A percentile compares a stretch with the other conserved stretches of the same genome.
These are phyloP conservation scores for Pseudonitzschia delicatissima DNA, from an alignment of 108 stramenopile genomes.

Conservation along the genomic window DNA sequence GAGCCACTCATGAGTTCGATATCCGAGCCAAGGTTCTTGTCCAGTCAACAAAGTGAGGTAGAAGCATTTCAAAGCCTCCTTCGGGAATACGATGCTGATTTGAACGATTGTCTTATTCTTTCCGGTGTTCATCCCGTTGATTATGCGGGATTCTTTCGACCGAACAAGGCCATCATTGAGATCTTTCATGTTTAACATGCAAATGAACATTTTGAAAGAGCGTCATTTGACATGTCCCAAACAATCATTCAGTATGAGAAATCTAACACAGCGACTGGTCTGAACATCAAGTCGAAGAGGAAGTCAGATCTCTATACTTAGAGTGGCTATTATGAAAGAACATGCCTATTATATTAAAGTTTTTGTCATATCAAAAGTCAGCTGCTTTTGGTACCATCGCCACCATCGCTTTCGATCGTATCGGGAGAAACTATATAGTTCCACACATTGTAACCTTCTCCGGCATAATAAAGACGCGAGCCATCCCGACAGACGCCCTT, in stretches of 20 bases:
- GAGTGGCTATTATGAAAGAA: background rate
- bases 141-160: no score
- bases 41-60: background rate
- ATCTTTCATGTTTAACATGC: background rate
- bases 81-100: background rate
- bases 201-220: background rate
- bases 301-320: background rate
- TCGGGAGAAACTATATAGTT: slow-evolving; percentile 40
- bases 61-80: background rate
- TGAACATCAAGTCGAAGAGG: no score
- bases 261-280: no score
- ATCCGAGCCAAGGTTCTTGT: background rate
- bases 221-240: background rate
- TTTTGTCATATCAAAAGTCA: no score
- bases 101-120: background rate
- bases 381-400: no score
- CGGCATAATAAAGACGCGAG: slow-evolving; percentile 46
- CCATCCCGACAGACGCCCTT: slow-evolving; percentile 46
- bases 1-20: background rate
- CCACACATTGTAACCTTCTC: slow-evolving; percentile 63
- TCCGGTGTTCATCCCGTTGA: background rate
- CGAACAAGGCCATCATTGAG: no score
- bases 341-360: background rate
- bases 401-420: no score
- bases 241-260: background rate